Percentiles rank a stretch among this genome's conserved stretches.
These are phyloP conservation scores for Pholiota adiposa DNA, from an alignment of 1,284 basidiomycete species.

Conservation along the genomic window DNA sequence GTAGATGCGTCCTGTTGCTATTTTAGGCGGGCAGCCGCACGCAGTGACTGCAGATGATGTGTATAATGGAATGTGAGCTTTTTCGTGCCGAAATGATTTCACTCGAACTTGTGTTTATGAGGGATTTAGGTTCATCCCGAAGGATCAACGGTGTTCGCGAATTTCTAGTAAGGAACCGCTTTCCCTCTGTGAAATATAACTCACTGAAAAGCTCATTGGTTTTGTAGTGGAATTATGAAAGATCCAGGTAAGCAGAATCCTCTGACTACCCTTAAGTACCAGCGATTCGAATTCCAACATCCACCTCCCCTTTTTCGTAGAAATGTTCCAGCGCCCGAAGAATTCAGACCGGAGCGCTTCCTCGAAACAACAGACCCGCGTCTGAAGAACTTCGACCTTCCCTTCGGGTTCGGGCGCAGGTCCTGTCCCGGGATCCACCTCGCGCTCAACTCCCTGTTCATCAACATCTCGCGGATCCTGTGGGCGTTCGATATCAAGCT, in stretches of 20 bases:
- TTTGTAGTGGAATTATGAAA: constrained; percentile 44
- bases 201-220: not conserved
- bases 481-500: constrained; percentile 48
- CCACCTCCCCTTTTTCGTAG: constrained; percentile 29
- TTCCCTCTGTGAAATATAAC: not conserved
- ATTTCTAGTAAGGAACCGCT: constrained; percentile 39
- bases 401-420: constrained; percentile 50
- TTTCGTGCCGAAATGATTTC: not conserved
- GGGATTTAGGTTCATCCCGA: constrained; percentile 50
- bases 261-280: not conserved
- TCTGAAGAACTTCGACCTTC: constrained; percentile 44
- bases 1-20: constrained; percentile 45
- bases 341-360: constrained; percentile 29
- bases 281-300: constrained; percentile 22
- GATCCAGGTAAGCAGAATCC: constrained; percentile 34
- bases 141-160: constrained; percentile 47
- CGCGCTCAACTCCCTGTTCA: constrained; percentile 45
- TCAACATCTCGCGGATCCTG: constrained; percentile 44
- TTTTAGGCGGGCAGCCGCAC: constrained; percentile 46
- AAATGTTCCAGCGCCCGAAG: constrained; percentile 34
- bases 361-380: constrained; percentile 37
- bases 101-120: not conserved
- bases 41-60: constrained; percentile 42
- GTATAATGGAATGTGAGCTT: constrained; percentile 40
- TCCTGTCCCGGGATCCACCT: constrained; percentile 51